Conservation (phyloP, 2,329 filamentous ascomycete species). For the Trichophyton rubrum region DNA sequence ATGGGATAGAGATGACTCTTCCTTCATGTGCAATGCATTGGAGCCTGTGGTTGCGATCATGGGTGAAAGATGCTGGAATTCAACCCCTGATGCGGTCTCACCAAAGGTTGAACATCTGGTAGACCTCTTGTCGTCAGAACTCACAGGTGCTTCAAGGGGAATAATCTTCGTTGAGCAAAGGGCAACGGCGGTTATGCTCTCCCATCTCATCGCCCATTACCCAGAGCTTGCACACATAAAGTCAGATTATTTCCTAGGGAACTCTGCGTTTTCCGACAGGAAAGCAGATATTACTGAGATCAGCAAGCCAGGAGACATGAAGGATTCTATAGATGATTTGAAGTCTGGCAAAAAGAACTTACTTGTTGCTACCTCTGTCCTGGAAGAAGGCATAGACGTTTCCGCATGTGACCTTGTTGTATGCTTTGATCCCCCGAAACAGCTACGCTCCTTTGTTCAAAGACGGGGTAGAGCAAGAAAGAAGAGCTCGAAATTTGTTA, state of each 20-base stretch:
- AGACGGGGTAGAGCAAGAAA: conserved; percentile 51
- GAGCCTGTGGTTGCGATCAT: conserved; percentile 10
- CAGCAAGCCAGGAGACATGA: conserved; percentile 36
- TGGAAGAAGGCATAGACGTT: conserved; percentile 51
- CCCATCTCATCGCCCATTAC: conserved; percentile 44
- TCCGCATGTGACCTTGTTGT: conserved; percentile 53
- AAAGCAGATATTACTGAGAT: conserved; percentile 40
- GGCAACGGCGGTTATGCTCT: conserved; percentile 48
- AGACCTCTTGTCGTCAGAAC: conserved; percentile 36
- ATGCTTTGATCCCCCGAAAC: conserved; percentile 50
- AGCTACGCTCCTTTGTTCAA: conserved; percentile 54
- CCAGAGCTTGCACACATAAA: conserved; percentile 30
- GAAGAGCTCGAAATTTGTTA: conserved; percentile 44
- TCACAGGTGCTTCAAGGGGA: conserved; percentile 38
- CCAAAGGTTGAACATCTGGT: conserved; percentile 48
- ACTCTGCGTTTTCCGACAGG: conserved; percentile 31
- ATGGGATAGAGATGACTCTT: conserved; percentile 41
- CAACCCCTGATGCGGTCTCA: conserved; percentile 32
- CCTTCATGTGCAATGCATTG: conserved; percentile 41
- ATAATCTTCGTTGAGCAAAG: conserved; percentile 58
- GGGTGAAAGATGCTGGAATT: conserved; percentile 10
- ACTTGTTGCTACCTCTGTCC: conserved; percentile 45
- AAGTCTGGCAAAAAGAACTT: conserved; percentile 42
- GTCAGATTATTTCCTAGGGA: conserved; percentile 43
- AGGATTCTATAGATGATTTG: conserved; percentile 43